These are phyloP conservation scores for Magnaporthiopsis rhizophila DNA, from an alignment of 2,329 filamentous ascomycete species.

Conservation along the genomic window DNA sequence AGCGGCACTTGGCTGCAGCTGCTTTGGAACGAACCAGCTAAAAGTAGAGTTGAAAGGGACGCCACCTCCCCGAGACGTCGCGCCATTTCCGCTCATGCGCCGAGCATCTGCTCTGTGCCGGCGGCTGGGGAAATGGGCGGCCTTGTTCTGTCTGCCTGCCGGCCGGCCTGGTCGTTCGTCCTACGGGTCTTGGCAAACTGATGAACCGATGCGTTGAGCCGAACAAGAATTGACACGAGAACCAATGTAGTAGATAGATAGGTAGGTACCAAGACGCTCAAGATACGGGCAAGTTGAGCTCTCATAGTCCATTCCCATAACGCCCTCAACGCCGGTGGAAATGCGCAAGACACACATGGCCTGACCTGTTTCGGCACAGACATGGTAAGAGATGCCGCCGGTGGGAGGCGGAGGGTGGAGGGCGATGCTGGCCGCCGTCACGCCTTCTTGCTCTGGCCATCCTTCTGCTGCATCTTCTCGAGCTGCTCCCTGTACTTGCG, in stretches of 20 bases:
- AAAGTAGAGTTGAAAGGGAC: neutral
- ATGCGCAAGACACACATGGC: neutral
- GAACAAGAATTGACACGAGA: neutral
- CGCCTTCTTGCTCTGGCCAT: conserved; percentile 2
- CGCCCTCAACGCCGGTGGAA: neutral
- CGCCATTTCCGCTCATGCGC: neutral
- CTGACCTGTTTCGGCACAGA: neutral
- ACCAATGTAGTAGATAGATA: neutral
- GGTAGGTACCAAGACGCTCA: neutral
- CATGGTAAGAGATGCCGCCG: neutral
- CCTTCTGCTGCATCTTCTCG: conserved; percentile 15
- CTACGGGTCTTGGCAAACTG: neutral
- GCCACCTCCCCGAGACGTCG: too few relatives aligned
- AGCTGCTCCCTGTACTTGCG: conserved; percentile 43
- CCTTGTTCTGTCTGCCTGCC: neutral
- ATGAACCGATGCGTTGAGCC: neutral
- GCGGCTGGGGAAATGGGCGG: too few relatives aligned
- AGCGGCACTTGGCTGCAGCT: neutral
- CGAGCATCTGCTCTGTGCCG: neutral
- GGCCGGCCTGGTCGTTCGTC: neutral
- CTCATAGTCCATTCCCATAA: neutral
- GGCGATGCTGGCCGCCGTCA: neutral
- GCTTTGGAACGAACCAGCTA: neutral
- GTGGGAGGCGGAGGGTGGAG: neutral
- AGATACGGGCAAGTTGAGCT: neutral